phyloP scores from a whole-genome alignment of 495 filamentous ascomycete species.

The Margaritispora aquatica region DNA sequence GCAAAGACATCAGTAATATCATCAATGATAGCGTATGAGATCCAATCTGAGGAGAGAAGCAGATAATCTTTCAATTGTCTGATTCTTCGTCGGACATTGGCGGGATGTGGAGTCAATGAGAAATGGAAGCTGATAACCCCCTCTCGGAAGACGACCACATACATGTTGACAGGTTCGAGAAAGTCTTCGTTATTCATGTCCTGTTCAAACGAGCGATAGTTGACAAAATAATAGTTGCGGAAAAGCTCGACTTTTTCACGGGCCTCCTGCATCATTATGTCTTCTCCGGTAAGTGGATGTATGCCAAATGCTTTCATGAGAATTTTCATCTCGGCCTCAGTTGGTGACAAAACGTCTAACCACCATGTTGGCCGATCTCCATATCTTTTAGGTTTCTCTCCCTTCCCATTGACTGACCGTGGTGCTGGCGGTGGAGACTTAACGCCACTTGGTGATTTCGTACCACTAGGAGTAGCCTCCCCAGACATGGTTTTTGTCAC shows the following conservation, averaged over 20 bases:
- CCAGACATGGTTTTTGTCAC: constrained; percentile 8
- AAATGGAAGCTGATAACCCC: constrained; percentile 96
- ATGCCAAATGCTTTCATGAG: constrained; percentile 90
- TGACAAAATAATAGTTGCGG: constrained; percentile 95
- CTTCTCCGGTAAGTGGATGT: constrained; percentile 89
- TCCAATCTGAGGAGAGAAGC: constrained; percentile 92
- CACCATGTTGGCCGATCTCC: constrained; percentile 92
- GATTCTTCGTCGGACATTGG: constrained; percentile 89
- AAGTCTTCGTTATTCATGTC: constrained; percentile 82
- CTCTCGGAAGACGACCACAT: constrained; percentile 93
- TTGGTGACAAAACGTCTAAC: constrained; percentile 88
- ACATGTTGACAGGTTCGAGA: constrained; percentile 94
- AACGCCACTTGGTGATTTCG: constrained; percentile 16
- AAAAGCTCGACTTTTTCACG: constrained; percentile 98
- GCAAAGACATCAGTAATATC: constrained; percentile 96
- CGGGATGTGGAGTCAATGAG: constrained; percentile 84
- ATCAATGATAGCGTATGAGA: constrained; percentile 95
- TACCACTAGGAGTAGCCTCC: constrained; percentile 18
- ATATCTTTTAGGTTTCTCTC: constrained; percentile 57
- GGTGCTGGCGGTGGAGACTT: constrained; percentile 5
- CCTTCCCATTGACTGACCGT: neutral
- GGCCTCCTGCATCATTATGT: constrained; percentile 94
- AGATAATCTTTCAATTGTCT: constrained; percentile 92
- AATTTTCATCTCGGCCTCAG: constrained; percentile 86
- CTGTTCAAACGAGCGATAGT: constrained; percentile 95